phyloP scores from a whole-genome alignment of 2,329 filamentous ascomycete genomes.

The Sarocladium kiliense region DNA sequence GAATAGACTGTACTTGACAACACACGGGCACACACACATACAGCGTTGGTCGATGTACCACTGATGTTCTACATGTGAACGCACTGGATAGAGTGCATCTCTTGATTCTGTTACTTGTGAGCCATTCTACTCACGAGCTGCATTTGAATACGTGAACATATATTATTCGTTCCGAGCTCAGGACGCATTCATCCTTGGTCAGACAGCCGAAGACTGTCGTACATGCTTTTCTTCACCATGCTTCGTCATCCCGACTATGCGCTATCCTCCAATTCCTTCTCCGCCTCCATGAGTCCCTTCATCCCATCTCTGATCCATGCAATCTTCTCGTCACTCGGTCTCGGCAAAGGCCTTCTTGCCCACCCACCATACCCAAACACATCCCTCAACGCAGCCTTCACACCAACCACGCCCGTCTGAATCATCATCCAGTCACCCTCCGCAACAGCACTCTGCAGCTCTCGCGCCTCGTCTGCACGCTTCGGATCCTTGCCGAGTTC shows the following conservation, averaged over 20 bases:
- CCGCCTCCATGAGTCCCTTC: slow-evolving; percentile 17
- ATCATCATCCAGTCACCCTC: slow-evolving; percentile 70
- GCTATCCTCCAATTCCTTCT: slow-evolving; percentile 13
- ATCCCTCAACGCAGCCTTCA: slow-evolving; percentile 65
- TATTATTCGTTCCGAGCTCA: too few relatives aligned
- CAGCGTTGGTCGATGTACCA: too few relatives aligned
- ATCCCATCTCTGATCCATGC: slow-evolving; percentile 15
- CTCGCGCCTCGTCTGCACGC: slow-evolving; percentile 49
- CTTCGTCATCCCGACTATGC: too few relatives aligned
- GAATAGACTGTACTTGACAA: not conserved
- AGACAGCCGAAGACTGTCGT: too few relatives aligned
- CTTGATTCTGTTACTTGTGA: too few relatives aligned
- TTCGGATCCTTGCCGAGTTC: slow-evolving; percentile 55
- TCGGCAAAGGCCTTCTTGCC: slow-evolving; percentile 23
- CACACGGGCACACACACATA: too few relatives aligned
- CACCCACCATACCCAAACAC: slow-evolving; percentile 62
- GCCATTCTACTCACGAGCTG: too few relatives aligned
- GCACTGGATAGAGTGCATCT: not conserved
- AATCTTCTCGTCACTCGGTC: slow-evolving; percentile 12
- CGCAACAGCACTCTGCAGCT: slow-evolving; percentile 60
- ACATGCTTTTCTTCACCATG: too few relatives aligned
- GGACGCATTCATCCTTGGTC: too few relatives aligned
- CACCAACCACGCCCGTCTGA: slow-evolving; percentile 65
- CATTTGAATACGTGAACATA: too few relatives aligned
- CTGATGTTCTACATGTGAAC: not conserved